Percentiles rank a stretch among this genome's conserved stretches.
phyloP scores from a whole-genome alignment of 148 eudicot species.

The Chenopodium berlandieri region DNA sequence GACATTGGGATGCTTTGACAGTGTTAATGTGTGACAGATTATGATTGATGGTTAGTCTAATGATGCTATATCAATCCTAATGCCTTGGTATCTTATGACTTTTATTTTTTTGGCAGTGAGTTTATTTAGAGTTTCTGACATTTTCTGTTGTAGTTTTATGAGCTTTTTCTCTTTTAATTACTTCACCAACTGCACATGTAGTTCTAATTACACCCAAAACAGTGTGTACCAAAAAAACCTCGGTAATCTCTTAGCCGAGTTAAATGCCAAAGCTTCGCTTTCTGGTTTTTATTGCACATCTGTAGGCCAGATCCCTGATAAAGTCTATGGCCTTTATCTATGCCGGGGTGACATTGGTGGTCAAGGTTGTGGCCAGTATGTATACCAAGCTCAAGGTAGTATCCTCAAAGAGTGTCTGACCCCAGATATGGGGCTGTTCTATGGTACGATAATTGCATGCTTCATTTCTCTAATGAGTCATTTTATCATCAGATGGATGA shows the following conservation, averaged over 20 bases:
- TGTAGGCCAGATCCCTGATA: conserved; percentile 8
- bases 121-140: too few species aligned
- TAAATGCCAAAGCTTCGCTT: conserved; percentile 3
- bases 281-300: conserved; percentile 19
- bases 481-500: background rate
- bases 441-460: conserved; percentile 27
- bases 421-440: conserved; percentile 3
- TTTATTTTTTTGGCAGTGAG: too few species aligned
- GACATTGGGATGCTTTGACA: too few species aligned
- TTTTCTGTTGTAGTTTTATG: too few species aligned
- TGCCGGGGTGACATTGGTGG: conserved; percentile 8
- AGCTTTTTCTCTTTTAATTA: background rate
- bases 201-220: conserved; percentile 17
- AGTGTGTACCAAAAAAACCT: conserved; percentile 14
- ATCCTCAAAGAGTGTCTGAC: conserved; percentile 10
- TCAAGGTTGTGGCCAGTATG: conserved; percentile 14
- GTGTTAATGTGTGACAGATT: too few species aligned
- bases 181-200: conserved; percentile 12
- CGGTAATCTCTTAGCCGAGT: background rate
- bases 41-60: too few species aligned
- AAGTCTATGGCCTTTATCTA: conserved; percentile 20
- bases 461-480: conserved; percentile 13
- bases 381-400: conserved; percentile 6
- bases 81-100: too few species aligned
- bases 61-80: too few species aligned